A percentile compares a stretch with the other conserved stretches of the same genome.
phyloP scores from a whole-genome alignment of 2,329 filamentous ascomycete species.

The Ophiocordyceps robertsii region DNA sequence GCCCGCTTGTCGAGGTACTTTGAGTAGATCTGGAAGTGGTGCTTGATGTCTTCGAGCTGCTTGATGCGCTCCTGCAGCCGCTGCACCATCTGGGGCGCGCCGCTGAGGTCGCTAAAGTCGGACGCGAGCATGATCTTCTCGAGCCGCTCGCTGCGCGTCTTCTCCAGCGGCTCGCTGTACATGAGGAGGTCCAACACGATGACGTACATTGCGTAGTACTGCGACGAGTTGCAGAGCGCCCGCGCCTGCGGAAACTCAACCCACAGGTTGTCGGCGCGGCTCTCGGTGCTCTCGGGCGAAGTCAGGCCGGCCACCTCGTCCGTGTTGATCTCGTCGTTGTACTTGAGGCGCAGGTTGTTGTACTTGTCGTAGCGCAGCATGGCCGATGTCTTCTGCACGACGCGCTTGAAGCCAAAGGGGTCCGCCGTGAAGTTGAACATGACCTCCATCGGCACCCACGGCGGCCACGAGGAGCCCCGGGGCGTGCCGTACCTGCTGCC shows the following conservation, averaged over 20 bases:
- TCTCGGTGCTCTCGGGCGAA: constrained; percentile 44
- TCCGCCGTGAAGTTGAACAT: constrained; percentile 95
- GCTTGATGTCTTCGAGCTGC: constrained; percentile 91
- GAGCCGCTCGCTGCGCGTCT: constrained; percentile 86
- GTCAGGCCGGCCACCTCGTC: constrained; percentile 33
- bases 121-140: constrained; percentile 99
- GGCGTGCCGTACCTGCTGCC: constrained; percentile 85
- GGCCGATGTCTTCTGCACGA: constrained; percentile 93
- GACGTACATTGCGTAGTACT: constrained; percentile 97
- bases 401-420: constrained; percentile 93
- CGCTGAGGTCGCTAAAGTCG: constrained; percentile 92
- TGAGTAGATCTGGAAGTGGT: constrained; percentile 86
- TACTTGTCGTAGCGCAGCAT: constrained; percentile 94
- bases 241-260: constrained; percentile 91
- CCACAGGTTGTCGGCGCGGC: constrained; percentile 89
- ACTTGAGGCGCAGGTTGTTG: constrained; percentile 92
- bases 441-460: constrained; percentile 95
- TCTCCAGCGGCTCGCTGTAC: constrained; percentile 92
- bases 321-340: constrained; percentile 80
- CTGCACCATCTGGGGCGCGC: constrained; percentile 84
- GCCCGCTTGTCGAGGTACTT: constrained; percentile 76
- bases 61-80: constrained; percentile 84
- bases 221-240: constrained; percentile 90
- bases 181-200: constrained; percentile 92
- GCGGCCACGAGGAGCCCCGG: constrained; percentile 80